phyloP scores from a whole-genome alignment of 2,329 filamentous ascomycete genomes.

The Talaromyces sp. region DNA sequence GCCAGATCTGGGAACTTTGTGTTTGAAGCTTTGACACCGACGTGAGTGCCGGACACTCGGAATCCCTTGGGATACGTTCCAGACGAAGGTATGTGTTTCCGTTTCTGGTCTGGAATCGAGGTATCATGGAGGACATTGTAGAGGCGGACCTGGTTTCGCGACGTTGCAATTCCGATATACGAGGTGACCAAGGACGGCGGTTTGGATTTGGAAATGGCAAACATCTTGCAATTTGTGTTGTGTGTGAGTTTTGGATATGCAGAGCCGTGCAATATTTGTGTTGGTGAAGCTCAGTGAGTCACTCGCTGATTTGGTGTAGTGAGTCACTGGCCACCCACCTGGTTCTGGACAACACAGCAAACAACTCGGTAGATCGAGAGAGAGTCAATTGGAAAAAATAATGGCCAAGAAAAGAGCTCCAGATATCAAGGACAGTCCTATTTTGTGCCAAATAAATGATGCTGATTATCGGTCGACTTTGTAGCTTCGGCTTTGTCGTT shows the following conservation, averaged over 20 bases:
- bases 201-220: slow-evolving; percentile 15
- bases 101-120: slow-evolving; percentile 69
- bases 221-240: slow-evolving; percentile 2
- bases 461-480: neutral
- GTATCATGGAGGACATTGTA: slow-evolving; percentile 44
- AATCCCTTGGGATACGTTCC: slow-evolving; percentile 92
- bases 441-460: neutral
- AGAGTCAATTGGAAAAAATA: neutral
- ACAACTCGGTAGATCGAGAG: neutral
- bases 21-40: slow-evolving; percentile 90
- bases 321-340: neutral
- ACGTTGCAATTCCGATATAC: slow-evolving; percentile 28
- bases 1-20: slow-evolving; percentile 88
- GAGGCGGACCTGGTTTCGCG: slow-evolving; percentile 32
- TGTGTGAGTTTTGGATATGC: neutral
- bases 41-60: slow-evolving; percentile 76
- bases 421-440: neutral
- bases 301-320: neutral
- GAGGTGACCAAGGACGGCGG: slow-evolving; percentile 25
- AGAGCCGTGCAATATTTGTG: neutral
- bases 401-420: neutral
- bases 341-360: neutral
- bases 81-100: slow-evolving; percentile 79
- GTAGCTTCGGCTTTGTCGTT: neutral
- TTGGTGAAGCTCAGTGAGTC: neutral